phyloP scores from a whole-genome alignment of 306 rosid genomes.

The Macrotyloma uniflorum region DNA sequence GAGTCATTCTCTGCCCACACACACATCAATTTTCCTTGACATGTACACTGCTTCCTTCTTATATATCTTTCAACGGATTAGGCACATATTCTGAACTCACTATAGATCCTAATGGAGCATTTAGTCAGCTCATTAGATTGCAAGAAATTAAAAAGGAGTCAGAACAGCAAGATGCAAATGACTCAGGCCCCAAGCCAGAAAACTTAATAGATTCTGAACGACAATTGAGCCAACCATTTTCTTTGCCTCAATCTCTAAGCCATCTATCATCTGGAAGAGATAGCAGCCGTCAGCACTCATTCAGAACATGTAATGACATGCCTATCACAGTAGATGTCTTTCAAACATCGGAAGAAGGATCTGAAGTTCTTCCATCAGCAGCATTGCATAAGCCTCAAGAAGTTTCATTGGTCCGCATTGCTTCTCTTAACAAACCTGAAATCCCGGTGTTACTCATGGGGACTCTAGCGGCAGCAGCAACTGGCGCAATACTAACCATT shows the following conservation, averaged over 20 bases:
- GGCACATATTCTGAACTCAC: conserved; percentile 68
- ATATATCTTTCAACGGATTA: conserved; percentile 39
- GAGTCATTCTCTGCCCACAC: not conserved
- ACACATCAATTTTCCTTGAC: not conserved
- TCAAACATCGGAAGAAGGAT: conserved; percentile 36
- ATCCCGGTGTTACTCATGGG: conserved; percentile 63
- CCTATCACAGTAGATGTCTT: conserved; percentile 36
- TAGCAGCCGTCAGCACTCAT: conserved; percentile 52
- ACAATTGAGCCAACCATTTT: conserved; percentile 47
- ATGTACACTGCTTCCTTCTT: not conserved
- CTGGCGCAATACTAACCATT: conserved; percentile 56
- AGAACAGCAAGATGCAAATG: conserved; percentile 40
- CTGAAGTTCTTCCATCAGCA: conserved; percentile 36
- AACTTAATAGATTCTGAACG: conserved; percentile 41
- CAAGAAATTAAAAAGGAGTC: conserved; percentile 53
- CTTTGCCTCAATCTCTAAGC: conserved; percentile 50
- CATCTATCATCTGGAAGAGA: conserved; percentile 60
- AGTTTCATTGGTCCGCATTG: conserved; percentile 58
- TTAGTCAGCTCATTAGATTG: conserved; percentile 63
- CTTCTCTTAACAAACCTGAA: conserved; percentile 81
- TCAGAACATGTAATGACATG: conserved; percentile 44
- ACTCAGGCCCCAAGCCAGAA: conserved; percentile 42
- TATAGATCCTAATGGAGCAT: conserved; percentile 64
- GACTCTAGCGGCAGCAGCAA: conserved; percentile 56
- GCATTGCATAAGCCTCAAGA: conserved; percentile 38